phyloP scores from a whole-genome alignment of 2,329 filamentous ascomycete species.

The Myriosclerotinia scirpicola region DNA sequence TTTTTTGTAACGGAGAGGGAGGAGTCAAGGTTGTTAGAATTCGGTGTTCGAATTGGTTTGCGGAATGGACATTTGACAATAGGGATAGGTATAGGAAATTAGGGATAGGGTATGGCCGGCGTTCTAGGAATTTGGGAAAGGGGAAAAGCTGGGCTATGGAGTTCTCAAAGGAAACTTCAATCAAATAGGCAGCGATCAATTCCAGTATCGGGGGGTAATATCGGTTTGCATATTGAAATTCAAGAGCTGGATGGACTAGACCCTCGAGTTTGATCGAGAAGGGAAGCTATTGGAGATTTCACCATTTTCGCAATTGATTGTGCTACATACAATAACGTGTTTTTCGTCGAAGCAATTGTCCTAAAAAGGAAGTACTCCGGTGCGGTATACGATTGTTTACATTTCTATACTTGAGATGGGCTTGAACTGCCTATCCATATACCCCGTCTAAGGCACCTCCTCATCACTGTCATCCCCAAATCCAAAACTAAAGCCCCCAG shows the following conservation, averaged over 20 bases:
- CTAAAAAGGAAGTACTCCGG: neutral
- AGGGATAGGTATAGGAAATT: neutral
- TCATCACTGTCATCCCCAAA: constrained; percentile 57
- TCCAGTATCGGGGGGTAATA: neutral
- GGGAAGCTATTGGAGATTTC: neutral
- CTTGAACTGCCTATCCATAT: neutral
- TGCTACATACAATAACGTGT: neutral
- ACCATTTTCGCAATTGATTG: neutral
- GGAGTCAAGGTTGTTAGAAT: constrained; percentile 3
- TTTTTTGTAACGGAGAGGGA: neutral
- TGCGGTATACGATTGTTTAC: neutral
- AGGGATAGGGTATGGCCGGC: constrained; percentile 3
- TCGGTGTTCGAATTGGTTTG: constrained; percentile 14
- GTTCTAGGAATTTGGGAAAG: neutral
- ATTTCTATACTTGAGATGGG: neutral
- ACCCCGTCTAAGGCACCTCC: constrained; percentile 41
- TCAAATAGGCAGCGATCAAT: neutral
- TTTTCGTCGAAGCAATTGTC: neutral
- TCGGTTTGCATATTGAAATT: neutral
- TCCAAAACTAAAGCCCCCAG: constrained; percentile 61
- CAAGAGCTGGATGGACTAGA: neutral
- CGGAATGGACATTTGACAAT: neutral
- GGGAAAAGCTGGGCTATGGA: constrained; percentile 6
- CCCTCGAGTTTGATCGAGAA: neutral
- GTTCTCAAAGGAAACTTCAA: neutral